Evolutionary conservation across 495 filamentous ascomycete species (phyloP).

Genomic region (Penicillium simplicissimum): DNA sequence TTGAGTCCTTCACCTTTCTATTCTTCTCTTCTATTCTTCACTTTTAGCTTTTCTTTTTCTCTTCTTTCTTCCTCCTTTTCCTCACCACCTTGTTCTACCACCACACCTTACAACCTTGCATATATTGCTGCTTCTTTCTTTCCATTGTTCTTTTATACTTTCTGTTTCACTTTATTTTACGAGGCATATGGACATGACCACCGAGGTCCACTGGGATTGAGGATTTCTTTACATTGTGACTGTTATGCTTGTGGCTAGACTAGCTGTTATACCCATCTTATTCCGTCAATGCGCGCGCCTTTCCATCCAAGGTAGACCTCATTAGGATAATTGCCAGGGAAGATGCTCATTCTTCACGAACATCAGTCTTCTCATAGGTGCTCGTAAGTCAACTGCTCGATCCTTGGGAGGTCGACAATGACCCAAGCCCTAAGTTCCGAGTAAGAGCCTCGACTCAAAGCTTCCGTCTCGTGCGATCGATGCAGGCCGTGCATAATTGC

Average conservation of each 20-base stretch:
- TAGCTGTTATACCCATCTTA: slow-evolving; percentile 27
- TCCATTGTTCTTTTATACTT: background rate
- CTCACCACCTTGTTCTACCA: slow-evolving; percentile 1
- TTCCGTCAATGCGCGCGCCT: background rate
- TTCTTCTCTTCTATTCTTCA: slow-evolving; percentile 10
- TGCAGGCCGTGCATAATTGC: background rate
- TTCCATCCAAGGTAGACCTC: background rate
- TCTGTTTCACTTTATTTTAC: slow-evolving; percentile 10
- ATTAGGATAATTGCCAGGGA: background rate
- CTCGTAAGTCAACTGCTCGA: background rate
- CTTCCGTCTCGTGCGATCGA: background rate
- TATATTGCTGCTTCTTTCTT: slow-evolving; percentile 11
- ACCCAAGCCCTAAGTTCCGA: background rate
- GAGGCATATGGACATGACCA: slow-evolving; percentile 17
- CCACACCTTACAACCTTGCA: background rate
- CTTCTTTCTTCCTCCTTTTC: slow-evolving; percentile 2
- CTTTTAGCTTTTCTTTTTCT: background rate
- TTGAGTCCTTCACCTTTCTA: slow-evolving; percentile 14
- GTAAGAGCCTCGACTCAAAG: background rate
- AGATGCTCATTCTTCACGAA: background rate
- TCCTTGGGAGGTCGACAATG: background rate
- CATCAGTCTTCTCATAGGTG: background rate
- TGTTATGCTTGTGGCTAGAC: slow-evolving; percentile 24
- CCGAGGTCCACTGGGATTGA: slow-evolving; percentile 2
- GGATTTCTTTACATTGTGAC: slow-evolving; percentile 14